Evolutionary conservation across 2,329 filamentous ascomycete genomes (phyloP).

Genomic region (Sporothrix luriei): DNA sequence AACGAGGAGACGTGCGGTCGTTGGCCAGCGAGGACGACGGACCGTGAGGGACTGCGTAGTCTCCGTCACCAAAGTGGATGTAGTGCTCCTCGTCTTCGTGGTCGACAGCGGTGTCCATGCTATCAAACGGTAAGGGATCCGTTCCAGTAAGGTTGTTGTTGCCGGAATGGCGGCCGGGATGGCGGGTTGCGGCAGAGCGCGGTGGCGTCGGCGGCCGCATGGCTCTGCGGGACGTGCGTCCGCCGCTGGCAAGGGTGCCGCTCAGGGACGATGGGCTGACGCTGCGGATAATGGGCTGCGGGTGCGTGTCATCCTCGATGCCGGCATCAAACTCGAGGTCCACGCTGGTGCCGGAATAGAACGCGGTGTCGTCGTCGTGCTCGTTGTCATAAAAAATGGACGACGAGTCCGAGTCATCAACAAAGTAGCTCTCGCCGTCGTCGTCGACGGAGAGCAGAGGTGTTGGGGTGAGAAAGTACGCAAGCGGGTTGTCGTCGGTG

Average conservation of each 20-base stretch:
- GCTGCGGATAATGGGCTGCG: constrained; percentile 54
- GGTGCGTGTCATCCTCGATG: constrained; percentile 55
- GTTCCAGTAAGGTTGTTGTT: neutral
- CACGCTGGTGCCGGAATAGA: constrained; percentile 46
- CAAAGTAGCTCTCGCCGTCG: constrained; percentile 42
- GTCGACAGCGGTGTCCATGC: constrained; percentile 49
- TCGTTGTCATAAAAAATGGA: constrained; percentile 47
- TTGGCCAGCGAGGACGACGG: constrained; percentile 42
- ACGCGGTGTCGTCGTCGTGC: constrained; percentile 44
- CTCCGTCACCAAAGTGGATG: constrained; percentile 48
- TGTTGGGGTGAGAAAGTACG: constrained; percentile 57
- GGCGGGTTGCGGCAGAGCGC: constrained; percentile 29
- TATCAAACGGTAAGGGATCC: neutral
- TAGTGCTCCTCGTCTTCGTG: constrained; percentile 52
- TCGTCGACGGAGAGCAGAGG: constrained; percentile 45
- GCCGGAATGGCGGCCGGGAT: constrained; percentile 35
- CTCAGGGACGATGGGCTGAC: constrained; percentile 61
- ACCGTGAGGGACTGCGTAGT: constrained; percentile 40
- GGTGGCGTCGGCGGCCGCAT: constrained; percentile 48
- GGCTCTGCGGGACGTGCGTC: constrained; percentile 44
- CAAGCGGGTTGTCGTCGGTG: constrained; percentile 57
- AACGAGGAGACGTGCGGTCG: neutral
- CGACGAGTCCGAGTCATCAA: constrained; percentile 44
- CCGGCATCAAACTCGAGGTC: constrained; percentile 59
- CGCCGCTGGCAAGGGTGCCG: constrained; percentile 47